Percentiles rank a stretch among this genome's conserved stretches.
Evolutionary conservation across 345 rosid species (phyloP).

Genomic region (Sisymbrium irio): DNA sequence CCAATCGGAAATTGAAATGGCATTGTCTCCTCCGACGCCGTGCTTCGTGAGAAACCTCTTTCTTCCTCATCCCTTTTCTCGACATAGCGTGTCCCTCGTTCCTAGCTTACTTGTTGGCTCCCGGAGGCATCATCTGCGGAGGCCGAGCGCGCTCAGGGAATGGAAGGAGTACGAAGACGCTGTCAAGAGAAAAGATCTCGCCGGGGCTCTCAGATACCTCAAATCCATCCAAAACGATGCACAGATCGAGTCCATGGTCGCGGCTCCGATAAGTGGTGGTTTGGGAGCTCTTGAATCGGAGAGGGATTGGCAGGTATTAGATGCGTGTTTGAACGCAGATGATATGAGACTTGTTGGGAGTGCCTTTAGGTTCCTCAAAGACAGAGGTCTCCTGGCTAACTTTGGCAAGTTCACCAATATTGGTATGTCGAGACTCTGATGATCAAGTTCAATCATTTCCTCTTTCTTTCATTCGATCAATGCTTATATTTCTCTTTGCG

Average conservation of each 20-base stretch:
- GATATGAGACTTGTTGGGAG: slow-evolving; percentile 80
- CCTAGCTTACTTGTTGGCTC: not conserved
- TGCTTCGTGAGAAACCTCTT: too few species aligned
- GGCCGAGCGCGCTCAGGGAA: slow-evolving; percentile 53
- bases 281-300: slow-evolving; percentile 38
- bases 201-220: slow-evolving; percentile 74
- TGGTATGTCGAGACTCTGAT: slow-evolving; percentile 37
- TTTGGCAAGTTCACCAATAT: slow-evolving; percentile 71
- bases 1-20: too few species aligned
- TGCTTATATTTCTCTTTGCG: not conserved
- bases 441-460: not conserved
- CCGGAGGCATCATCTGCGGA: slow-evolving; percentile 13
- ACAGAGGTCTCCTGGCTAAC: slow-evolving; percentile 59
- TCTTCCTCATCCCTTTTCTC: not conserved
- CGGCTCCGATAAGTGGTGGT: slow-evolving; percentile 29
- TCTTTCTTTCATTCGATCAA: not conserved
- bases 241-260: not conserved
- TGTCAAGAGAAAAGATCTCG: slow-evolving; percentile 77
- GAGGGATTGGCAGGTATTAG: slow-evolving; percentile 83
- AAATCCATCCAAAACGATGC: slow-evolving; percentile 43
- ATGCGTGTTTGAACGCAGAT: slow-evolving; percentile 87
- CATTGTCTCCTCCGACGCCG: too few species aligned
- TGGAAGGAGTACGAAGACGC: slow-evolving; percentile 94
- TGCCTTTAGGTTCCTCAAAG: slow-evolving; percentile 66
- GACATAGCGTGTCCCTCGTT: not conserved